A percentile compares a stretch with the other conserved stretches of the same genome.
Conservation (phyloP, 495 filamentous ascomycete species). For the Daldinia decipiens region DNA sequence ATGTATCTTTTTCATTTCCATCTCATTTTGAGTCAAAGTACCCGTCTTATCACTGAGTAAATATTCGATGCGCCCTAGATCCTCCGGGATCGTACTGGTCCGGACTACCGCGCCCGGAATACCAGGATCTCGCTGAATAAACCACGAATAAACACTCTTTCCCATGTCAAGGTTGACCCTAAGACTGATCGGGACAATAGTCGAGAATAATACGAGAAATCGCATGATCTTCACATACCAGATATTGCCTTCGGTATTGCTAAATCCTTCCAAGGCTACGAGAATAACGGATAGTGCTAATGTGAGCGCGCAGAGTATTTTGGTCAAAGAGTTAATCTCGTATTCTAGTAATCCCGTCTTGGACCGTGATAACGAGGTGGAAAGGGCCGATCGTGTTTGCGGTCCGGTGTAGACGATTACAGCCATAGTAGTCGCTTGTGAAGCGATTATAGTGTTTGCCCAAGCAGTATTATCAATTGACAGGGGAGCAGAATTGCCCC, state of each 20-base stretch:
- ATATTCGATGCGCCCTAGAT: conserved; percentile 95
- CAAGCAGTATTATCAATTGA: conserved; percentile 98
- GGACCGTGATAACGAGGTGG: conserved; percentile 87
- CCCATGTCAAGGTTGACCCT: conserved; percentile 97
- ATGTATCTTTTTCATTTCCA: conserved; percentile 99
- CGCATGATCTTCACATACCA: conserved; percentile 98
- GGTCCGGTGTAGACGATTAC: conserved; percentile 94
- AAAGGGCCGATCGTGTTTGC: conserved; percentile 93
- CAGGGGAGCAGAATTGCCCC: conserved; percentile 70
- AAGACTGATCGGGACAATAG: conserved; percentile 96
- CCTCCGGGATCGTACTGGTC: conserved; percentile 97
- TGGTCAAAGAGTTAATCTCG: conserved; percentile 98
- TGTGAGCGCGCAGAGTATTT: conserved; percentile 92
- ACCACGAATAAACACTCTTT: conserved; percentile 93
- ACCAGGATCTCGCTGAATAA: conserved; percentile 89
- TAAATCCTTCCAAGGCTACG: conserved; percentile 86
- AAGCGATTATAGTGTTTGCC: conserved; percentile 97
- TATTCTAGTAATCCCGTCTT: conserved; percentile 94
- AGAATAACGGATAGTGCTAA: conserved; percentile 85
- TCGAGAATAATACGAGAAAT: conserved; percentile 97
- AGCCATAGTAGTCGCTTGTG: conserved; percentile 85
- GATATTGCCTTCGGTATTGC: conserved; percentile 66
- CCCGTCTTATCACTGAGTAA: conserved; percentile 97
- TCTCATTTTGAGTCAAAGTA: conserved; percentile 96
- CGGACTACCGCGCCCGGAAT: conserved; percentile 93